A percentile compares a stretch with the other conserved stretches of the same genome.
Evolutionary conservation across 805 yeast species (phyloP).

Genomic region (Nakazawaea holstii): DNA sequence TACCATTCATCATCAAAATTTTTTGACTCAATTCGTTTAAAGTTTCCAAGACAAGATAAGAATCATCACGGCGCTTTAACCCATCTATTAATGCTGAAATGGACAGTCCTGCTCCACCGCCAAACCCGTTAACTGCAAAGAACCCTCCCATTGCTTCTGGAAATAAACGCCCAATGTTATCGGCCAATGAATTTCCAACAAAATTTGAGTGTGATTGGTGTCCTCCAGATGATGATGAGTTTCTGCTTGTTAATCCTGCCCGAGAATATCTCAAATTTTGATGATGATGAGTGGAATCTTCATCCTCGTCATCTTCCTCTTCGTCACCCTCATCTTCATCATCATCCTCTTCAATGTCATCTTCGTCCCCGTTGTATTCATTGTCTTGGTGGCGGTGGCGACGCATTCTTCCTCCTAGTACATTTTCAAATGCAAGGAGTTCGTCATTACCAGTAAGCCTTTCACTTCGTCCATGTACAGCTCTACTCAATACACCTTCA

Average conservation of each 20-base stretch:
- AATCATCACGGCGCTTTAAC: conserved; percentile 43
- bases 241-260: neutral
- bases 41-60: conserved; percentile 57
- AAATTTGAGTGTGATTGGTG: neutral
- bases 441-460: neutral
- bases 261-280: conserved; percentile 12
- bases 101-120: conserved; percentile 9
- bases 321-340: conserved; percentile 18
- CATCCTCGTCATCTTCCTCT: conserved; percentile 13
- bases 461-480: neutral
- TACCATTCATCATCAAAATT: conserved; percentile 62
- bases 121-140: conserved; percentile 15
- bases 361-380: conserved; percentile 16
- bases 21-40: conserved; percentile 60
- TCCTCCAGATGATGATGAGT: neutral
- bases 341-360: too few relatives aligned
- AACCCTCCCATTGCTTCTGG: conserved; percentile 24
- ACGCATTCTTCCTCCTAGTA: conserved; percentile 6
- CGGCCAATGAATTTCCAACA: conserved; percentile 13
- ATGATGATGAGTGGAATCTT: conserved; percentile 1
- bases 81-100: conserved; percentile 28
- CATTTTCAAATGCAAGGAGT: neutral
- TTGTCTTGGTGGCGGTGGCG: conserved; percentile 8
- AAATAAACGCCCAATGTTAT: conserved; percentile 21
- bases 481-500: neutral